These are phyloP conservation scores for Thermomucor indicae-seudaticae DNA, from an alignment of 371 early-diverging fungal species.

Conservation along the genomic window DNA sequence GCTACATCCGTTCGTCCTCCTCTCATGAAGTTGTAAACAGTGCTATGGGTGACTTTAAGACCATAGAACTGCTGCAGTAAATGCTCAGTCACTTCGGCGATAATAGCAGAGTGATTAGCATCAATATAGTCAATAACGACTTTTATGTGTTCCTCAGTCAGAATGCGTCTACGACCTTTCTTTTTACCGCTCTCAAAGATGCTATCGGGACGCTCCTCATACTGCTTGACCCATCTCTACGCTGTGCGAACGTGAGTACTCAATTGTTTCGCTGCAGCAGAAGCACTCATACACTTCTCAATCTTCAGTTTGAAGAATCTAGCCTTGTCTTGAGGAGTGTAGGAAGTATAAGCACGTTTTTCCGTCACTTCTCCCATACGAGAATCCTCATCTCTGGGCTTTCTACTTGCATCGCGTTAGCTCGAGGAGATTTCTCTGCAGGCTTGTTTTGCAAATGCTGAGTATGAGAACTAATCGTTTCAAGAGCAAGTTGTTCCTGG, in stretches of 20 bases:
- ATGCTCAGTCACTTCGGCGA: slow-evolving; percentile 4
- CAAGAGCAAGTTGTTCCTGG: slow-evolving; percentile 3
- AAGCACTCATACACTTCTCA: too few relatives aligned
- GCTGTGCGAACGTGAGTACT: slow-evolving; percentile 9
- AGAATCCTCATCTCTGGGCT: slow-evolving; percentile 1
- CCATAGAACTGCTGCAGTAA: slow-evolving; percentile 7
- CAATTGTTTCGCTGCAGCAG: too few relatives aligned
- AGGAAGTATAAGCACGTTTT: not conserved
- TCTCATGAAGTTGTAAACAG: too few relatives aligned
- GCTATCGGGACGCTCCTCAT: slow-evolving; percentile 1
- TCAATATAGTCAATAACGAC: slow-evolving; percentile 6
- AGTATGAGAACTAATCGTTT: too few relatives aligned
- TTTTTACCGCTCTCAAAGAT: slow-evolving; percentile 6
- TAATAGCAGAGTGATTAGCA: slow-evolving; percentile 5
- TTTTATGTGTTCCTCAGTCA: slow-evolving; percentile 9
- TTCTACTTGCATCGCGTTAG: slow-evolving; percentile 1
- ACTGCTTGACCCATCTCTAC: slow-evolving; percentile 12
- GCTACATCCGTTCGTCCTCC: too few relatives aligned
- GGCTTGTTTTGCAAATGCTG: not conserved
- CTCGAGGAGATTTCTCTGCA: not conserved
- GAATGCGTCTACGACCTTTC: slow-evolving; percentile 5
- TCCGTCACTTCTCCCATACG: not conserved
- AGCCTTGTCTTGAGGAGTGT: not conserved
- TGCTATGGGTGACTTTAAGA: slow-evolving; percentile 5
- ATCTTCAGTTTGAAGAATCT: too few relatives aligned